Conservation (phyloP, 495 filamentous ascomycete genomes). For the Trichoderma erinaceum region DNA sequence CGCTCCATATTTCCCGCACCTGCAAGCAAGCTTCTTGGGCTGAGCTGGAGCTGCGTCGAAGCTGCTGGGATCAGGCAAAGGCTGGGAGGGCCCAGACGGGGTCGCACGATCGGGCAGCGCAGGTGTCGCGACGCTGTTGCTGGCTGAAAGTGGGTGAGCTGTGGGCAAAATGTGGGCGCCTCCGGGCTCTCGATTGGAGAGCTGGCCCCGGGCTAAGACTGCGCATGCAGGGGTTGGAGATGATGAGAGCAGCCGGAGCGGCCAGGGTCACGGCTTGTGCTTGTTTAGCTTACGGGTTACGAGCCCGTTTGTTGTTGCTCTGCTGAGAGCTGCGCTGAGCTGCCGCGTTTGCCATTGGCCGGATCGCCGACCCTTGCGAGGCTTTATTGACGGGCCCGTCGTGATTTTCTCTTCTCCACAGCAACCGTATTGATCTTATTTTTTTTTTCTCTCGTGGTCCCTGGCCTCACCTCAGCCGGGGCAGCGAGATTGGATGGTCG, state of each 20-base stretch:
- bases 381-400: neutral
- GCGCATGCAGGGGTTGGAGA: neutral
- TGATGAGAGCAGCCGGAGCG: constrained; percentile 1
- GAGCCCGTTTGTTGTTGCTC: neutral
- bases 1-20: neutral
- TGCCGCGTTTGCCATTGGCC: constrained; percentile 2
- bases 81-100: neutral
- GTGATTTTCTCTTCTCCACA: constrained; percentile 4
- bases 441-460: neutral
- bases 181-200: constrained; percentile 3
- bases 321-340: neutral
- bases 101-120: constrained; percentile 14
- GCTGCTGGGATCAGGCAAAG: neutral
- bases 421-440: neutral
- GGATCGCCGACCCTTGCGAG: neutral
- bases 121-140: constrained; percentile 1
- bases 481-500: neutral
- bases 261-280: neutral
- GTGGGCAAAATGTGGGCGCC: constrained; percentile 3
- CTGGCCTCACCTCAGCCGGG: neutral
- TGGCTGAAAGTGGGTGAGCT: constrained; percentile 3
- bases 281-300: neutral
- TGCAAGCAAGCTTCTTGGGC: constrained; percentile 12
- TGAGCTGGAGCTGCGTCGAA: constrained; percentile 8
- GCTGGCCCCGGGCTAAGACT: neutral